These are phyloP conservation scores for Pyrenophora graminea DNA, from an alignment of 2,329 filamentous ascomycete genomes.

Conservation along the genomic window DNA sequence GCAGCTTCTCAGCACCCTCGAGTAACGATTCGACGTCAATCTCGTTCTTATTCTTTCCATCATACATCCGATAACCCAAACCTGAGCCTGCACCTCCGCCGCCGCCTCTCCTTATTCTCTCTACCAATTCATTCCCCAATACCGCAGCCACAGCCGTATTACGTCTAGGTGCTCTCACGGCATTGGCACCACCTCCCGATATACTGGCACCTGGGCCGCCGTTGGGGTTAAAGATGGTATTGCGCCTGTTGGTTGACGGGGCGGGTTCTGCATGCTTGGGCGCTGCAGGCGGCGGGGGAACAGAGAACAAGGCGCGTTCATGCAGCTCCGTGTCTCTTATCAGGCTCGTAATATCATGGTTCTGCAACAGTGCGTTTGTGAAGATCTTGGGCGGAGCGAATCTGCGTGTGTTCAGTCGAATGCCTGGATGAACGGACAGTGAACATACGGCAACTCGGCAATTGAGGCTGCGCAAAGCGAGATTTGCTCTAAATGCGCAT, in stretches of 20 bases:
- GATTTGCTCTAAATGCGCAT: conserved; percentile 57
- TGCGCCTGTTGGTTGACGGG: conserved; percentile 49
- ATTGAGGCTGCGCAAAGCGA: conserved; percentile 55
- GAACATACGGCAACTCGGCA: conserved; percentile 50
- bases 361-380: conserved; percentile 86
- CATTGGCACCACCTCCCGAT: conserved; percentile 45
- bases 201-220: conserved; percentile 37
- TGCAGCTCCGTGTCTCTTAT: conserved; percentile 95
- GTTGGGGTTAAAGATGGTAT: conserved; percentile 53
- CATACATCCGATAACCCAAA: conserved; percentile 49
- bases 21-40: conserved; percentile 86
- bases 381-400: conserved; percentile 94
- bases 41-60: conserved; percentile 63
- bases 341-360: conserved; percentile 88
- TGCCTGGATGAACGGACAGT: not conserved
- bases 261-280: conserved; percentile 53
- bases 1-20: conserved; percentile 85
- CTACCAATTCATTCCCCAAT: conserved; percentile 82
- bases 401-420: conserved; percentile 52
- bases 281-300: conserved; percentile 68
- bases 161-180: conserved; percentile 62
- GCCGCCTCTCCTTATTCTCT: conserved; percentile 69
- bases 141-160: conserved; percentile 90
- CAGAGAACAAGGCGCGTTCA: conserved; percentile 92
- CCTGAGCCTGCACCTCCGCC: conserved; percentile 58